Conservation (phyloP, 495 filamentous ascomycete species). For the Venustampulla echinocandica region DNA sequence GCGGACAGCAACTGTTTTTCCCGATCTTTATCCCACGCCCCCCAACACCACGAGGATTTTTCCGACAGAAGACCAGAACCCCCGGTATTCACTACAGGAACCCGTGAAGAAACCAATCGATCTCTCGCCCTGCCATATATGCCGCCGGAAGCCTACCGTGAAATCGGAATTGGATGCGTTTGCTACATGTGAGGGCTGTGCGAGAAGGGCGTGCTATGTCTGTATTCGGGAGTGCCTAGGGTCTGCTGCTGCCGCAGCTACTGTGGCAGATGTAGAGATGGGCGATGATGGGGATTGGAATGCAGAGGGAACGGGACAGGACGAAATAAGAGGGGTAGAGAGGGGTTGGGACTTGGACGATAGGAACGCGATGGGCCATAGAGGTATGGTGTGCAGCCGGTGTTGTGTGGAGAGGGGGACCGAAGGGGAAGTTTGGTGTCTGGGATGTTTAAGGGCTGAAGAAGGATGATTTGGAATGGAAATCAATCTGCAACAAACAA, state of each 20-base stretch:
- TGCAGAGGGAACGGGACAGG: background rate
- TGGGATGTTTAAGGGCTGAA: slow-evolving; percentile 20
- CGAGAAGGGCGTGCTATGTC: slow-evolving; percentile 40
- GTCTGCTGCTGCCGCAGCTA: background rate
- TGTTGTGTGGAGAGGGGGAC: slow-evolving; percentile 21
- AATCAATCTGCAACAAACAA: too few relatives aligned
- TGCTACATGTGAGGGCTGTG: slow-evolving; percentile 42
- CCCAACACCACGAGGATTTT: background rate
- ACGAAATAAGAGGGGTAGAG: background rate
- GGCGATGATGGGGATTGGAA: background rate
- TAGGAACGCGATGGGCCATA: slow-evolving; percentile 8
- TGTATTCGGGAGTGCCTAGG: slow-evolving; percentile 42
- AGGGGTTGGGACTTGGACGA: background rate
- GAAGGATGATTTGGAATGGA: too few relatives aligned
- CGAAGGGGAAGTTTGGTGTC: slow-evolving; percentile 23
- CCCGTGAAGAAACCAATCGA: slow-evolving; percentile 6
- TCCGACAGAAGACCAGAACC: background rate
- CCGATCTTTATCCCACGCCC: background rate
- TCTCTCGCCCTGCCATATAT: slow-evolving; percentile 43
- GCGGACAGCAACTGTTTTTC: background rate
- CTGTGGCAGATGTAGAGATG: background rate
- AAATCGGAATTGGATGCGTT: slow-evolving; percentile 40
- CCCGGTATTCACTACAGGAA: too few relatives aligned
- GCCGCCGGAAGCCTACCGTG: slow-evolving; percentile 39
- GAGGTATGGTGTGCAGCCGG: slow-evolving; percentile 18